Conservation (phyloP, 2,329 filamentous ascomycete species). For the Ophiostoma triangulosporum region DNA sequence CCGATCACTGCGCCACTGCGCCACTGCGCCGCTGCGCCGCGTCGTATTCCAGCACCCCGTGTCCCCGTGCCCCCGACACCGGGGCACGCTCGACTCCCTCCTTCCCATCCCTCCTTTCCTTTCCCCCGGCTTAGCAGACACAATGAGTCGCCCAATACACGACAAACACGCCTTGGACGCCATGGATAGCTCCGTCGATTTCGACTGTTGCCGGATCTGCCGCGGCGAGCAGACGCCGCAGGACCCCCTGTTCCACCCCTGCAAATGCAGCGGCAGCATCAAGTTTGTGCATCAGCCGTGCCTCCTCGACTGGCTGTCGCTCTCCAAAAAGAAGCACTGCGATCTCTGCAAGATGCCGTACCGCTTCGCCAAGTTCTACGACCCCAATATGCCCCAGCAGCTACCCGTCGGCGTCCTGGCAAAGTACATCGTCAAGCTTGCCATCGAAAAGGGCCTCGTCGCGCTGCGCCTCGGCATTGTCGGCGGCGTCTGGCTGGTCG, state of each 20-base stretch:
- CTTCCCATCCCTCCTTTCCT: too few species aligned
- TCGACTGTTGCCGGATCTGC: slow-evolving; percentile 93
- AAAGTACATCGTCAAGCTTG: slow-evolving; percentile 62
- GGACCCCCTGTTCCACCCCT: slow-evolving; percentile 90
- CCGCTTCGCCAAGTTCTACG: slow-evolving; percentile 94
- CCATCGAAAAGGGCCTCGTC: slow-evolving; percentile 55
- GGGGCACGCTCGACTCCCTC: too few species aligned
- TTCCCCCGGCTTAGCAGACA: too few species aligned
- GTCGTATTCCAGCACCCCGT: too few species aligned
- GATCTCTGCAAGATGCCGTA: slow-evolving; percentile 98
- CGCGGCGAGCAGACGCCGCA: slow-evolving; percentile 69
- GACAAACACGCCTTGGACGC: too few species aligned
- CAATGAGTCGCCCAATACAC: too few species aligned
- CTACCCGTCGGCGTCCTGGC: slow-evolving; percentile 73
- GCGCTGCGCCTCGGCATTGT: slow-evolving; percentile 73
- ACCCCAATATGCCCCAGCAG: slow-evolving; percentile 78
- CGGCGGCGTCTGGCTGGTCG: slow-evolving; percentile 72
- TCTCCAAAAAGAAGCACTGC: slow-evolving; percentile 99
- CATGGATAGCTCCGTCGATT: too few species aligned
- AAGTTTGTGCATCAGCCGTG: slow-evolving; percentile 97
- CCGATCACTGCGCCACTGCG: too few species aligned
- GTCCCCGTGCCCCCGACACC: too few species aligned
- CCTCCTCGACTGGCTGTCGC: slow-evolving; percentile 95
- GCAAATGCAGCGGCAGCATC: slow-evolving; percentile 98
- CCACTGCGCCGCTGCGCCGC: too few species aligned